Evolutionary conservation across 176 grass and related monocot genomes (phyloP).

Genomic region (Oryza nivara): DNA sequence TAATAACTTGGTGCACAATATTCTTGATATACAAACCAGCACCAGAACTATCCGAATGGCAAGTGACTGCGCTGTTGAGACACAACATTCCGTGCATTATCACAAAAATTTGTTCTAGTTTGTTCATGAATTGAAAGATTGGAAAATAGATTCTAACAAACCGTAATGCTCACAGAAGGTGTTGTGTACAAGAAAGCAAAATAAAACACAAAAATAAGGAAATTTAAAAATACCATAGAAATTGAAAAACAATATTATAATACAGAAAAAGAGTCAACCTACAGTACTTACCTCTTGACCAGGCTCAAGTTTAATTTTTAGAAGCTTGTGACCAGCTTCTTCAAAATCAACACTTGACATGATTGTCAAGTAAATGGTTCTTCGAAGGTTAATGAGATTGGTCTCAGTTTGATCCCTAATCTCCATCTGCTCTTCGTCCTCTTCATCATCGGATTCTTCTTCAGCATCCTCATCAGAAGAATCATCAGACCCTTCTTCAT

Average conservation of each 20-base stretch:
- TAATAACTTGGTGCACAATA: conserved; percentile 4
- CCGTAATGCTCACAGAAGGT: no score
- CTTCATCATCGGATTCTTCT: conserved; percentile 80
- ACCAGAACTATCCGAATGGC: background rate
- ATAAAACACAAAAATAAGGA: no score
- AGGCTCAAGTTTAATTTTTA: conserved; percentile 98
- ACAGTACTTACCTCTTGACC: conserved; percentile 82
- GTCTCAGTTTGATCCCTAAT: conserved; percentile 95
- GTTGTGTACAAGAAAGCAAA: no score
- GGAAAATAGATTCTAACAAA: background rate
- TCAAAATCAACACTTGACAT: conserved; percentile 99
- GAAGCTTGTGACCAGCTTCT: conserved; percentile 96
- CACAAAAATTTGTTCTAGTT: background rate
- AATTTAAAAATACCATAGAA: no score
- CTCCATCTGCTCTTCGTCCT: conserved; percentile 86
- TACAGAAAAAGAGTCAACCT: background rate
- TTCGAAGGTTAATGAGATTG: conserved; percentile 87
- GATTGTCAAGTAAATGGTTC: conserved; percentile 96
- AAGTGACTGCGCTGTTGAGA: background rate
- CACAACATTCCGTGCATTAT: background rate
- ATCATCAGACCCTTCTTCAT: conserved; percentile 76
- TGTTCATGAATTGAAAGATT: background rate
- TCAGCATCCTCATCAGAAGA: conserved; percentile 69
- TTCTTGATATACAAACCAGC: background rate
- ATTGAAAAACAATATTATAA: no score